phyloP scores from a whole-genome alignment of 768 basidiomycete species.

The Lentinula sp. region DNA sequence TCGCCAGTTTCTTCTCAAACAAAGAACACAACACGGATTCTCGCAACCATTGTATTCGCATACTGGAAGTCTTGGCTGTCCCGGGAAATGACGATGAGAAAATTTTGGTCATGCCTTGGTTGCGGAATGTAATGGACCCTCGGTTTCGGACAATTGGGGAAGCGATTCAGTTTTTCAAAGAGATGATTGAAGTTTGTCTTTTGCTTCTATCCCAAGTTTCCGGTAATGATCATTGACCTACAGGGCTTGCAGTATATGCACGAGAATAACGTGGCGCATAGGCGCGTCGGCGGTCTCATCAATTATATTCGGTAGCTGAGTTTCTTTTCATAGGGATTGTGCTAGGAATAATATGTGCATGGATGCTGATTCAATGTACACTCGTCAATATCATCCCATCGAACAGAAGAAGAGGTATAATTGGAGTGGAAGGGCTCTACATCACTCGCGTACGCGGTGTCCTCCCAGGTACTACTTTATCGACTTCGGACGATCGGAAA shows the following conservation, averaged over 20 bases:
- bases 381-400: neutral
- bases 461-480: no score
- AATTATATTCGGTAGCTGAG: neutral
- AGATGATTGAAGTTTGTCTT: slow-evolving; percentile 22
- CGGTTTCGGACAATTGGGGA: slow-evolving; percentile 24
- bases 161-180: slow-evolving; percentile 20
- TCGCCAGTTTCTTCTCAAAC: slow-evolving; percentile 13
- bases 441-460: slow-evolving; percentile 16
- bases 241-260: slow-evolving; percentile 29
- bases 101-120: slow-evolving; percentile 23
- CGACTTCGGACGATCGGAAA: no score
- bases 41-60: slow-evolving; percentile 23
- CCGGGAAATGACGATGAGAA: slow-evolving; percentile 10
- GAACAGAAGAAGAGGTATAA: neutral
- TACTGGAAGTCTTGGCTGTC: slow-evolving; percentile 16
- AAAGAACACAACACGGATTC: slow-evolving; percentile 13
- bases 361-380: neutral
- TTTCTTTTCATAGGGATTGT: neutral
- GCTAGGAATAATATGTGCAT: neutral
- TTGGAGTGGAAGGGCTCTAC: slow-evolving; percentile 6
- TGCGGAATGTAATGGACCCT: slow-evolving; percentile 12
- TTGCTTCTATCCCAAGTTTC: neutral
- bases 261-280: slow-evolving; percentile 20
- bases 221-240: neutral
- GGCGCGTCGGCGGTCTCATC: neutral